These are phyloP conservation scores for Claviceps cyperi DNA, from an alignment of 2,329 filamentous ascomycete genomes.

Conservation along the genomic window DNA sequence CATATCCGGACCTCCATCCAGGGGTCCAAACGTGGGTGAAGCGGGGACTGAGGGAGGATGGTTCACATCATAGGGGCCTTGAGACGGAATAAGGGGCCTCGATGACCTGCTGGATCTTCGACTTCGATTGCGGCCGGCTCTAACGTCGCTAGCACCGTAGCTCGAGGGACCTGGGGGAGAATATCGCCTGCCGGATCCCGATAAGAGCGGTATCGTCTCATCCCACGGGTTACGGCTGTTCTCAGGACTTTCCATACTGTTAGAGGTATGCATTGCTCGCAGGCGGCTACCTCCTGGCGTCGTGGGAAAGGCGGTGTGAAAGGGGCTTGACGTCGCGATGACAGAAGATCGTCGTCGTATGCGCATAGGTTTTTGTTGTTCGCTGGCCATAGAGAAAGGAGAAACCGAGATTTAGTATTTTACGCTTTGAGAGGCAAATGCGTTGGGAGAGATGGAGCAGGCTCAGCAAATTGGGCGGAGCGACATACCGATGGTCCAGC, in stretches of 20 bases:
- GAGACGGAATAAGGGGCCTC: slow-evolving; percentile 22
- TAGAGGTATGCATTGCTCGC: slow-evolving; percentile 21
- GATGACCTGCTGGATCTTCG: slow-evolving; percentile 39
- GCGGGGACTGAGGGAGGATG: slow-evolving; percentile 55
- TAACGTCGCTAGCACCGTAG: slow-evolving; percentile 30
- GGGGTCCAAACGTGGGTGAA: slow-evolving; percentile 38
- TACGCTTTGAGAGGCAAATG: not conserved
- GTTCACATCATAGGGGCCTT: slow-evolving; percentile 43
- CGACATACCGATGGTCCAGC: slow-evolving; percentile 63
- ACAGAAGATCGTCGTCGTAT: slow-evolving; percentile 48
- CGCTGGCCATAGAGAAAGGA: slow-evolving; percentile 26
- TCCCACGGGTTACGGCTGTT: slow-evolving; percentile 26
- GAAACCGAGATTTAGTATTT: not conserved
- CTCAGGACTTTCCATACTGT: slow-evolving; percentile 33
- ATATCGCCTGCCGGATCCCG: slow-evolving; percentile 16
- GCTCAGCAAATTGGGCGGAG: not conserved
- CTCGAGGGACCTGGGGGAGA: slow-evolving; percentile 14
- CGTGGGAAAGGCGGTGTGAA: slow-evolving; percentile 18
- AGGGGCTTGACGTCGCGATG: slow-evolving; percentile 21
- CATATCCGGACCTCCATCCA: slow-evolving; percentile 35
- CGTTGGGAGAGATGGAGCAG: not conserved
- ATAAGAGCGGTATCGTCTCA: slow-evolving; percentile 42
- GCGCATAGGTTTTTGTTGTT: slow-evolving; percentile 47
- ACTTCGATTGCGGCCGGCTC: slow-evolving; percentile 21
- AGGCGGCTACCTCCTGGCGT: slow-evolving; percentile 19